phyloP scores from a whole-genome alignment of 2,329 filamentous ascomycete genomes.

The Talaromyces albobiverticillius region DNA sequence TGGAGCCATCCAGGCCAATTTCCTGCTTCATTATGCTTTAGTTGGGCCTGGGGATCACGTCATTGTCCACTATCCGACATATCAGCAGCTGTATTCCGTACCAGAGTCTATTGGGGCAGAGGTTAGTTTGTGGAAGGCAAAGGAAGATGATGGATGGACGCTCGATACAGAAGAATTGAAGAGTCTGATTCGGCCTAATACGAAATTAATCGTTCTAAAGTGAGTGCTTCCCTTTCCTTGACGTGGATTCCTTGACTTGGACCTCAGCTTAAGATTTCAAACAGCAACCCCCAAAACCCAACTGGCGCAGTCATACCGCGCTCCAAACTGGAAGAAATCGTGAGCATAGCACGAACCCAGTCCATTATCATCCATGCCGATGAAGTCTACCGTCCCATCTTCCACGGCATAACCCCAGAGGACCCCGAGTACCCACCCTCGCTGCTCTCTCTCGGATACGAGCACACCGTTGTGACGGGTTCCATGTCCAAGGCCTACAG shows the following conservation, averaged over 20 bases:
- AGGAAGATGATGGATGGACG: constrained; percentile 62
- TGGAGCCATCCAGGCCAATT: constrained; percentile 83
- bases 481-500: constrained; percentile 85
- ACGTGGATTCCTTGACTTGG: neutral
- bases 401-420: constrained; percentile 62
- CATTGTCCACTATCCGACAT: constrained; percentile 81
- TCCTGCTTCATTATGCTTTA: constrained; percentile 71
- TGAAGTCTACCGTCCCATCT: constrained; percentile 81
- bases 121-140: constrained; percentile 72
- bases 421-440: constrained; percentile 62
- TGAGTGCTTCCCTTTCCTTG: constrained; percentile 15
- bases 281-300: constrained; percentile 77
- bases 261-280: neutral
- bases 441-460: constrained; percentile 68
- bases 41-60: constrained; percentile 75
- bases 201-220: constrained; percentile 62
- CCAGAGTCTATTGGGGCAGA: constrained; percentile 72
- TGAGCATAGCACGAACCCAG: constrained; percentile 61
- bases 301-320: constrained; percentile 69
- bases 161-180: constrained; percentile 66
- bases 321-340: constrained; percentile 58
- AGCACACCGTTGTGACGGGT: constrained; percentile 68
- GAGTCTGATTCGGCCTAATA: constrained; percentile 52
- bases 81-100: constrained; percentile 78
- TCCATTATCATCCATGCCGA: constrained; percentile 69